These are phyloP conservation scores for Penicillium turbatum DNA, from an alignment of 495 filamentous ascomycete genomes.

Conservation along the genomic window DNA sequence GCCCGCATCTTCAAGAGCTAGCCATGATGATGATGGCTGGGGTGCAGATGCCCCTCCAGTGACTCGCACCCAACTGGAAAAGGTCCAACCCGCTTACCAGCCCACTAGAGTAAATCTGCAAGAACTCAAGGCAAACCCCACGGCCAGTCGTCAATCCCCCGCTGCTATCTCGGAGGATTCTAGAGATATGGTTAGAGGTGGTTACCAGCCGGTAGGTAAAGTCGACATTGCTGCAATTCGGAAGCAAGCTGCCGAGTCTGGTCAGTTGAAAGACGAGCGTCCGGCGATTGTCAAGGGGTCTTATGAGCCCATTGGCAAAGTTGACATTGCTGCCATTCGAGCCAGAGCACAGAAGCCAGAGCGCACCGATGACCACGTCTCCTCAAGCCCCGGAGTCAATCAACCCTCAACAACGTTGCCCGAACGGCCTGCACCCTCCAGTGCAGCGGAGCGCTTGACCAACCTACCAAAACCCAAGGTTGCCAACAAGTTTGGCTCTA, in stretches of 20 bases:
- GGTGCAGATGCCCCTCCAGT: constrained; percentile 89
- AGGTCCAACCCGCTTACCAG: constrained; percentile 86
- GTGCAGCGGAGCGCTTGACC: constrained; percentile 73
- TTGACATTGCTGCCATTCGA: constrained; percentile 90
- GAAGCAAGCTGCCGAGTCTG: constrained; percentile 64
- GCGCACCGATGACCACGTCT: constrained; percentile 39
- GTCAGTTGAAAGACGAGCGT: constrained; percentile 62
- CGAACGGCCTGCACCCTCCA: constrained; percentile 64
- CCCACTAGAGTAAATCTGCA: constrained; percentile 91
- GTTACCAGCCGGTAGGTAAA: constrained; percentile 94
- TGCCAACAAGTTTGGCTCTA: constrained; percentile 73
- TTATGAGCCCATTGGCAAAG: constrained; percentile 90
- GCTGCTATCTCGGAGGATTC: constrained; percentile 28
- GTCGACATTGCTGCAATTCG: constrained; percentile 91
- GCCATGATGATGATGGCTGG: constrained; percentile 78
- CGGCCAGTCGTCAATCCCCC: constrained; percentile 40
- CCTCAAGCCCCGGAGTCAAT: constrained; percentile 29
- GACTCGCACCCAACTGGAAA: constrained; percentile 82
- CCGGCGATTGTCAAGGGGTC: constrained; percentile 82
- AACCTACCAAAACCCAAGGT: constrained; percentile 91
- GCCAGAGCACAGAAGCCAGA: constrained; percentile 67
- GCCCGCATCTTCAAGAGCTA: constrained; percentile 36
- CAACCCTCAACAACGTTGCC: constrained; percentile 54
- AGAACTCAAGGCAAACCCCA: constrained; percentile 63
- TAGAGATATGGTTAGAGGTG: constrained; percentile 72